Conservation (phyloP, 73 alveolate species). For the Paramecium biaurelia region DNA sequence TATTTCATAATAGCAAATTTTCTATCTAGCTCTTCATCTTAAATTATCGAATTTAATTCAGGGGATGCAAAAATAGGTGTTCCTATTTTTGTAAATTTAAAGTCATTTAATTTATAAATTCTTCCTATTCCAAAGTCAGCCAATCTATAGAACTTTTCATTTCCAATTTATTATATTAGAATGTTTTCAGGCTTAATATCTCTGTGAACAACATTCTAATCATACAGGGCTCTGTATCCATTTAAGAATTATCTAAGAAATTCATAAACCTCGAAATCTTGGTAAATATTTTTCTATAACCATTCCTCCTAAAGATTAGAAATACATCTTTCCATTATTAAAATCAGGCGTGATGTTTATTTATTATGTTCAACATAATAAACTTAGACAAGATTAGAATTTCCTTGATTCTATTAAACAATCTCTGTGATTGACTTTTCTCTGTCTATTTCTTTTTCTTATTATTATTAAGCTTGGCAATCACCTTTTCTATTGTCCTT, state of each 20-base stretch:
- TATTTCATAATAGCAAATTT: neutral
- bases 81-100: neutral
- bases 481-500: neutral
- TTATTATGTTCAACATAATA: neutral
- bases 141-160: neutral
- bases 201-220: conserved; percentile 30
- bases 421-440: neutral
- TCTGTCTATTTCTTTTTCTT: neutral
- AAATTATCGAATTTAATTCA: neutral
- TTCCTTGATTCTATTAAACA: neutral
- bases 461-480: neutral
- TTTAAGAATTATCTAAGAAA: neutral
- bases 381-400: neutral
- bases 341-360: neutral
- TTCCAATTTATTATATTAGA: neutral
- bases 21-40: neutral
- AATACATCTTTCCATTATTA: neutral
- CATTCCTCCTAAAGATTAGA: neutral
- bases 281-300: neutral
- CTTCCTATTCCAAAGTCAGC: neutral
- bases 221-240: conserved; percentile 28
- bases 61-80: neutral
- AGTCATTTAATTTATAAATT: neutral
- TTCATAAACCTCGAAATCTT: neutral
- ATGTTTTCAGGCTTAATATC: conserved; percentile 59